These are phyloP conservation scores for Boeremia lycopersici DNA, from an alignment of 2,329 filamentous ascomycete genomes.

Conservation along the genomic window DNA sequence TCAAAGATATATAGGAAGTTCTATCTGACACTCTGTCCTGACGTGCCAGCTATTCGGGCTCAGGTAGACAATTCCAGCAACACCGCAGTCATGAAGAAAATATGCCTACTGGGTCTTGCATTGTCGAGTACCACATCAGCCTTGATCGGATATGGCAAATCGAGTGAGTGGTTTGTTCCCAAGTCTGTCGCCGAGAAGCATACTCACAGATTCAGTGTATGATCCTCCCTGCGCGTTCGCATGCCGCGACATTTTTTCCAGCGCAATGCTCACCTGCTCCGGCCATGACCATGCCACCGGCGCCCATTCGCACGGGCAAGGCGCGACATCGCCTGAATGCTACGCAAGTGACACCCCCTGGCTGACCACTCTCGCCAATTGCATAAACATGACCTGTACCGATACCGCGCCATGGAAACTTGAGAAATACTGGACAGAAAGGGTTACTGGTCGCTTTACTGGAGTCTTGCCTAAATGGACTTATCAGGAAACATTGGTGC, in stretches of 20 bases:
- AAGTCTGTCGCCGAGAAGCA: background rate
- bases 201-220: conserved; percentile 1
- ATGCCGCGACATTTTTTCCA: conserved; percentile 24
- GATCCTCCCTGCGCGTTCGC: conserved; percentile 28
- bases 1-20: background rate
- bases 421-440: conserved; percentile 28
- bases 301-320: conserved; percentile 10
- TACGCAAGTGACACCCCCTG: conserved; percentile 31
- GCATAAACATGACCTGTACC: conserved; percentile 33
- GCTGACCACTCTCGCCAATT: conserved; percentile 39
- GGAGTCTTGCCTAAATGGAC: conserved; percentile 23
- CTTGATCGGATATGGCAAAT: conserved; percentile 7
- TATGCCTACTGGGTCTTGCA: background rate
- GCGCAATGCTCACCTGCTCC: conserved; percentile 24
- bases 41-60: background rate
- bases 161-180: background rate
- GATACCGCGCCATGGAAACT: conserved; percentile 22
- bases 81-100: background rate
- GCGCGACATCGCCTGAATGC: conserved; percentile 30
- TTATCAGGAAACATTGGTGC: conserved; percentile 23
- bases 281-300: conserved; percentile 12
- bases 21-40: background rate
- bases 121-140: conserved; percentile 6
- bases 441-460: conserved; percentile 7
- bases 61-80: background rate